Evolutionary conservation across 768 basidiomycete species (phyloP).

Genomic region (Suillus discolor): DNA sequence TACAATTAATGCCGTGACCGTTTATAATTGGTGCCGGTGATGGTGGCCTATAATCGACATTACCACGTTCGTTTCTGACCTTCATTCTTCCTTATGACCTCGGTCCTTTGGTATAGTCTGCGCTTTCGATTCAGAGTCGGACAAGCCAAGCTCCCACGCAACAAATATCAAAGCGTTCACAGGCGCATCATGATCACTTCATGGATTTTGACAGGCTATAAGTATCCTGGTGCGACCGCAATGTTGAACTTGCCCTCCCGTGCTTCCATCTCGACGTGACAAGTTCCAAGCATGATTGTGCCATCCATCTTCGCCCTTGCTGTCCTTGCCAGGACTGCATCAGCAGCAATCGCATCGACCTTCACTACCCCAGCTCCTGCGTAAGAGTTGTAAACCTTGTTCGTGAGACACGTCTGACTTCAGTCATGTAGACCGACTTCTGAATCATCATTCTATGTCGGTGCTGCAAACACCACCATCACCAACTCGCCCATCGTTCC

Average conservation of each 20-base stretch:
- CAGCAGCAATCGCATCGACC: constrained; percentile 24
- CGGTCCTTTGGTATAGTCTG: too few species aligned
- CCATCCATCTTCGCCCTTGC: constrained; percentile 18
- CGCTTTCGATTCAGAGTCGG: not conserved
- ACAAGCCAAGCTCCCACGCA: not conserved
- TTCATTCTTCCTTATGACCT: too few species aligned
- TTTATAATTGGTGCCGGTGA: not conserved
- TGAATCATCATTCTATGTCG: constrained; percentile 42
- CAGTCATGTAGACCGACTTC: constrained; percentile 26
- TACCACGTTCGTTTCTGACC: too few species aligned
- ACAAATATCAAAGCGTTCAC: not conserved
- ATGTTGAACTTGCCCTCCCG: not conserved
- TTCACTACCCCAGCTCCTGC: constrained; percentile 33
- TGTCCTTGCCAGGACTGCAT: constrained; percentile 20
- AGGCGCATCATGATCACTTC: not conserved
- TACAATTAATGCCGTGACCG: not conserved
- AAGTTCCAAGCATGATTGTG: constrained; percentile 17
- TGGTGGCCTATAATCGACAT: too few species aligned
- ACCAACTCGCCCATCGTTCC: constrained; percentile 38
- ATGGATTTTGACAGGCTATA: not conserved
- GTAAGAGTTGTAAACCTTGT: constrained; percentile 17
- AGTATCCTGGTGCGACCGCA: not conserved
- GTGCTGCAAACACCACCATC: constrained; percentile 45
- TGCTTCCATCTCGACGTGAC: not conserved
- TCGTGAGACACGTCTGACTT: constrained; percentile 7